A percentile compares a stretch with the other conserved stretches of the same genome.
Evolutionary conservation across 139 green algal species (phyloP).

Genomic region (Picochlorum sp.): DNA sequence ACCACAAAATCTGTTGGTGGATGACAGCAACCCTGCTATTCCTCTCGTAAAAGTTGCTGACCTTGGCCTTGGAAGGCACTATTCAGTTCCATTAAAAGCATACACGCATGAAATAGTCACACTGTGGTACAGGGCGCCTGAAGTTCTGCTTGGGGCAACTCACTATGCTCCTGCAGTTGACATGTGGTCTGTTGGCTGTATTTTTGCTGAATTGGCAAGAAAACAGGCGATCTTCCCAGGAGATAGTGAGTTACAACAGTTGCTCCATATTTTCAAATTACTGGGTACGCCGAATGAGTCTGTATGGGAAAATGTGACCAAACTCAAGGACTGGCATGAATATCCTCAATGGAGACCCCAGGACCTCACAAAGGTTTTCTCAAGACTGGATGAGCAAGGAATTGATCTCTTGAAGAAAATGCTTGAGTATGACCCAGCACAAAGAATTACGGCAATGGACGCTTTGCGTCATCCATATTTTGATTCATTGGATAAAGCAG

Average conservation of each 20-base stretch:
- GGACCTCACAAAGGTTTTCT: conserved; percentile 55
- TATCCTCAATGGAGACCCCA: conserved; percentile 60
- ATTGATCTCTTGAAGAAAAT: conserved; percentile 63
- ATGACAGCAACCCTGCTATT: conserved; percentile 33
- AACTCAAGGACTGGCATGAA: conserved; percentile 80
- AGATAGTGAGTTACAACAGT: conserved; percentile 79
- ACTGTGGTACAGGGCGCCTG: conserved; percentile 96
- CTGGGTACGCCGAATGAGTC: conserved; percentile 71
- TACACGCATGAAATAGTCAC: conserved; percentile 99
- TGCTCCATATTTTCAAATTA: conserved; percentile 83
- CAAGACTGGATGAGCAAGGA: conserved; percentile 60
- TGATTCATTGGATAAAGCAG: conserved; percentile 63
- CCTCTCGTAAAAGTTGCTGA: conserved; percentile 91
- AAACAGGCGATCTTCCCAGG: conserved; percentile 73
- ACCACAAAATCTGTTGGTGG: conserved; percentile 95
- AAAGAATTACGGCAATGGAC: conserved; percentile 79
- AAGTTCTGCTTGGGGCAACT: conserved; percentile 91
- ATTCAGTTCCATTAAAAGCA: conserved; percentile 94
- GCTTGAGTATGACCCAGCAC: conserved; percentile 64
- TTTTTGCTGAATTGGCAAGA: conserved; percentile 83
- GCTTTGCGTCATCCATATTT: conserved; percentile 93
- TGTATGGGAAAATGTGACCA: conserved; percentile 61
- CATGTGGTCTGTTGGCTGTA: conserved; percentile 97
- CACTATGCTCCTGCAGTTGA: conserved; percentile 95
- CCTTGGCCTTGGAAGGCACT: conserved; percentile 87